Conservation (phyloP, 2,329 filamentous ascomycete species). For the Fusarium sp. region DNA sequence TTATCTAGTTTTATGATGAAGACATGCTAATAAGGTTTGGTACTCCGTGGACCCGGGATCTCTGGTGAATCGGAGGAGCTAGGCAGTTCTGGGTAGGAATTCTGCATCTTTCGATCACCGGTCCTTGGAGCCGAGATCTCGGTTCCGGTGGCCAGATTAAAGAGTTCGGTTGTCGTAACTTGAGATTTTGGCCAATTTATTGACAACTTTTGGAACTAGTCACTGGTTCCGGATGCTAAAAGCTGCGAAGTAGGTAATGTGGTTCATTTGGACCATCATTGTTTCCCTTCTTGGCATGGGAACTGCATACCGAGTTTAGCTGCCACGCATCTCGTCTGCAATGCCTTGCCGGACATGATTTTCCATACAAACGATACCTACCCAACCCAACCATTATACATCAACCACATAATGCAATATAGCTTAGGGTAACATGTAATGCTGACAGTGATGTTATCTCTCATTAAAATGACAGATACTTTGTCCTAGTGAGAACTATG, state of each 20-base stretch:
- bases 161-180: neutral
- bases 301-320: neutral
- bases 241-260: neutral
- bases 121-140: constrained; percentile 18
- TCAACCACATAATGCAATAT: neutral
- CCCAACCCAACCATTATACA: neutral
- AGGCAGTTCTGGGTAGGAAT: constrained; percentile 23
- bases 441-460: neutral
- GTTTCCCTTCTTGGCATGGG: neutral
- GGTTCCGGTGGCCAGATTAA: constrained; percentile 21
- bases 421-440: neutral
- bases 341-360: constrained; percentile 31
- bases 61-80: neutral
- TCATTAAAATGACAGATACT: neutral
- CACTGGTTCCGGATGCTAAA: neutral
- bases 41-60: neutral
- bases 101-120: constrained; percentile 7
- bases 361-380: constrained; percentile 18
- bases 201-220: neutral
- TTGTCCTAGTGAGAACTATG: neutral
- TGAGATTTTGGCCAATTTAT: neutral
- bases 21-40: neutral
- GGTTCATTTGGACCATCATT: constrained; percentile 4
- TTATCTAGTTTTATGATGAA: neutral
- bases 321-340: constrained; percentile 2